phyloP scores from a whole-genome alignment of 768 basidiomycete species.

The Antrodiella citrinella region DNA sequence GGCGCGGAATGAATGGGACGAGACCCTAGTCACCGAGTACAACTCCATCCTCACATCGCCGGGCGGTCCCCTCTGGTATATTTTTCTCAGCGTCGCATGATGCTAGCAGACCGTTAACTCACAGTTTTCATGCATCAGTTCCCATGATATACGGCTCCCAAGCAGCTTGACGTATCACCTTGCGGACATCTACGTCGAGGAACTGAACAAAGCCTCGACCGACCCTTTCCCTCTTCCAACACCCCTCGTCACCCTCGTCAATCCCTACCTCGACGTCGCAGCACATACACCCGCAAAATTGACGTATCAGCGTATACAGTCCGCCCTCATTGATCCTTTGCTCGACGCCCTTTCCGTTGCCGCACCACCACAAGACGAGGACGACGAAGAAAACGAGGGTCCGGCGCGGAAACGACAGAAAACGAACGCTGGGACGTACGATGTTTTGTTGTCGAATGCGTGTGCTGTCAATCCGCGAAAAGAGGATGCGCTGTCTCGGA shows the following conservation, averaged over 20 bases:
- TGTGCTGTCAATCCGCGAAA: constrained; percentile 35
- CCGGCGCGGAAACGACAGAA: constrained; percentile 40
- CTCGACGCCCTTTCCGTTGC: constrained; percentile 37
- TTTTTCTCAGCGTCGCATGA: not conserved
- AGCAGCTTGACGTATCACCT: constrained; percentile 77
- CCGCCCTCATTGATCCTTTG: constrained; percentile 62
- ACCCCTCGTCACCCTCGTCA: constrained; percentile 47
- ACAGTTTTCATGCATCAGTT: constrained; percentile 7
- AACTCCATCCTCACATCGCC: constrained; percentile 53
- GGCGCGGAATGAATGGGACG: constrained; percentile 62
- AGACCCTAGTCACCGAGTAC: constrained; percentile 45
- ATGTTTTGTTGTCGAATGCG: constrained; percentile 31
- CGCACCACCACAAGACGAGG: constrained; percentile 22
- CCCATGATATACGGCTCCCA: constrained; percentile 61
- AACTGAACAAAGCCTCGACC: constrained; percentile 64
- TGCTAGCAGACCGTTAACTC: not conserved
- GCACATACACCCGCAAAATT: constrained; percentile 56
- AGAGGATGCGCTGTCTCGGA: constrained; percentile 29
- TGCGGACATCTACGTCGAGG: constrained; percentile 83
- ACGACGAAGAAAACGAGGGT: constrained; percentile 29
- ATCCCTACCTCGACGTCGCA: constrained; percentile 67
- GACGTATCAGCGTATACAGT: constrained; percentile 69
- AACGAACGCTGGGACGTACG: constrained; percentile 23
- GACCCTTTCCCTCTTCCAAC: constrained; percentile 27
- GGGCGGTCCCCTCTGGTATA: constrained; percentile 85